A percentile compares a stretch with the other conserved stretches of the same genome.
Evolutionary conservation across 2,329 filamentous ascomycete species (phyloP).

Genomic region (Aspergillus sp.): DNA sequence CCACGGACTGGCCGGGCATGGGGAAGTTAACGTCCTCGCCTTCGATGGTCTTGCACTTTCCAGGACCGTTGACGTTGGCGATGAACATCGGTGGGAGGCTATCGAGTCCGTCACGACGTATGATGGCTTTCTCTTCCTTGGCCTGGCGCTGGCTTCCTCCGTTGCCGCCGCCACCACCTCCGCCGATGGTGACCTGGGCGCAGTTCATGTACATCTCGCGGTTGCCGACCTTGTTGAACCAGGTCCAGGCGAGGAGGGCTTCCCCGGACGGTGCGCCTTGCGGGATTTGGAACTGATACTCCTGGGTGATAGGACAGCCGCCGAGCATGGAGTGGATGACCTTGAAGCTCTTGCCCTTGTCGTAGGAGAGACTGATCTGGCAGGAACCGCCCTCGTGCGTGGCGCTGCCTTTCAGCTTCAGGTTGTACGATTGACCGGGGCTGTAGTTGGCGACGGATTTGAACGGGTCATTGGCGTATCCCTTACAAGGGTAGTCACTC

Average conservation of each 20-base stretch:
- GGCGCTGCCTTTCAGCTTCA: constrained; percentile 64
- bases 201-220: constrained; percentile 89
- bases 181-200: constrained; percentile 63
- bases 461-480: constrained; percentile 55
- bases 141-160: constrained; percentile 4
- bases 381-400: constrained; percentile 71
- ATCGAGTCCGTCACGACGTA: constrained; percentile 42
- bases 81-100: constrained; percentile 67
- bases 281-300: constrained; percentile 67
- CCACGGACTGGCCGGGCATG: constrained; percentile 59
- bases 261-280: constrained; percentile 58
- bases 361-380: constrained; percentile 72
- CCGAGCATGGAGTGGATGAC: constrained; percentile 65
- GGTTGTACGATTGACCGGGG: constrained; percentile 61
- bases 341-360: constrained; percentile 67
- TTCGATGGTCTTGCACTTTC: constrained; percentile 57
- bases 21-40: constrained; percentile 64
- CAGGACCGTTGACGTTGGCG: constrained; percentile 62
- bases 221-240: constrained; percentile 75
- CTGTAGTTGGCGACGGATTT: constrained; percentile 59
- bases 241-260: constrained; percentile 72
- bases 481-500: constrained; percentile 75
- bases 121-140: constrained; percentile 1
- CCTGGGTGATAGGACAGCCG: constrained; percentile 52
- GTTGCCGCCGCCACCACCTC: constrained; percentile 5